Base-by-base conservation (phyloP, 768 basidiomycete species). In the Tulasnella sp. region DNA sequence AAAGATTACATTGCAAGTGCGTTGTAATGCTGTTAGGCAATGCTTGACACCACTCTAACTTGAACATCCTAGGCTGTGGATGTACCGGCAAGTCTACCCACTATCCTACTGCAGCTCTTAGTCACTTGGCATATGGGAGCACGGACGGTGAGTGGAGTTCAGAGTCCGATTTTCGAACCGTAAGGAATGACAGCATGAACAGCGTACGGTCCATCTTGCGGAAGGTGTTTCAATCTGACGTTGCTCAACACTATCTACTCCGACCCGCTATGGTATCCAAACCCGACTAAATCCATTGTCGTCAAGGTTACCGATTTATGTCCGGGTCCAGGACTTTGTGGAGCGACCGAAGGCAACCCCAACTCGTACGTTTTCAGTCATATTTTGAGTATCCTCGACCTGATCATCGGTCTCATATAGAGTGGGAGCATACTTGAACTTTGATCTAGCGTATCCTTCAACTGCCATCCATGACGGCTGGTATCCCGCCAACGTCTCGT, bases 281-380 rank as follows among this genome's bases (percentile, higher is more conserved):
- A 15, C 6, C 29, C 67, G 3, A 77, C 75, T 14, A 37, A 74
- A 12, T 77, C 75, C 11, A 67, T 78, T 25, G 67, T 80, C 31
- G 84, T 94, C 71, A 95, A 95, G 83, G 83, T 95, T 54, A 93
- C 91, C 3, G 93, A 94, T 81, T 82, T 93, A 25, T 95, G 93
- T 80, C 93, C 93, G 7, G 82, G 88, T 19, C 88, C 88, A 1
- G 91, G 89, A 19, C 93, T 90, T 91, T 94, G 93, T 79, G 88
- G 87, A 49, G 93, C 88, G 3, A 93, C 90, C 11, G 82, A 83
- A 5, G 82, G 82, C 5, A 86, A 87, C 69, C 87, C 89, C 3
- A 94, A 94, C 80, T 81, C 86, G 91, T 92, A 81, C 79, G 90
- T 83, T 9, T 31, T 5, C 40, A 25, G 2, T 54, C 42, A 37